Percentiles rank a stretch among this genome's conserved stretches.
Evolutionary conservation across 495 filamentous ascomycete species (phyloP).

Genomic region (Umbilicaria muhlenbergii): DNA sequence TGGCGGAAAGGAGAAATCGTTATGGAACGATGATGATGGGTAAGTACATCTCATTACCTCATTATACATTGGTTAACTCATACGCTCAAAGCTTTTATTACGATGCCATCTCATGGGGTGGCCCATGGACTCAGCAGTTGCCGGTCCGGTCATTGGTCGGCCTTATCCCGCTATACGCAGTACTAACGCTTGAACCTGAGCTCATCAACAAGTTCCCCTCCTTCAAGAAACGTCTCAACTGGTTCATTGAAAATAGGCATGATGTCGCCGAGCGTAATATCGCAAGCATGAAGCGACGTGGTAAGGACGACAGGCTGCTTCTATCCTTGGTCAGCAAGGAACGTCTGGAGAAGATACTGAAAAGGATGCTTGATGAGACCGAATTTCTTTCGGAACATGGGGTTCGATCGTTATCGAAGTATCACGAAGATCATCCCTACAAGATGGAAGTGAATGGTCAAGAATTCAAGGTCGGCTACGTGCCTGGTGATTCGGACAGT

Average conservation of each 20-base stretch:
- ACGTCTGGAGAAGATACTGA: conserved; percentile 67
- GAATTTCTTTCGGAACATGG: conserved; percentile 86
- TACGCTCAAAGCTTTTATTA: conserved; percentile 61
- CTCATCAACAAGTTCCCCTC: conserved; percentile 78
- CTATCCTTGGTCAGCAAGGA: conserved; percentile 82
- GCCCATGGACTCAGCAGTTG: conserved; percentile 81
- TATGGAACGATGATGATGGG: conserved; percentile 90
- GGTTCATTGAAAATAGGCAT: conserved; percentile 76
- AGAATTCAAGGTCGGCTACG: conserved; percentile 73
- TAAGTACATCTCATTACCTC: conserved; percentile 11
- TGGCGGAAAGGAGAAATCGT: conserved; percentile 61
- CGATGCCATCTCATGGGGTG: conserved; percentile 91
- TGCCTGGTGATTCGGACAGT: conserved; percentile 88
- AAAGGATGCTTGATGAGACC: conserved; percentile 83
- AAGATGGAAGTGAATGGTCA: conserved; percentile 94
- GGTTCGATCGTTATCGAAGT: conserved; percentile 86
- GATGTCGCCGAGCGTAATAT: conserved; percentile 86
- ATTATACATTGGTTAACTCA: conserved; percentile 2
- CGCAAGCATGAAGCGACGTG: conserved; percentile 73
- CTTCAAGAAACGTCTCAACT: conserved; percentile 86
- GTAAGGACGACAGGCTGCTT: conserved; percentile 75
- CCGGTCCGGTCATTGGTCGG: conserved; percentile 85
- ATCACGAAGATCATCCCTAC: conserved; percentile 77
- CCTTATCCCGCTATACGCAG: conserved; percentile 83
- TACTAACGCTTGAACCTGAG: conserved; percentile 81